Evolutionary conservation across 139 green algal species (phyloP).

Genomic region (Axilococcus clingmanii): DNA sequence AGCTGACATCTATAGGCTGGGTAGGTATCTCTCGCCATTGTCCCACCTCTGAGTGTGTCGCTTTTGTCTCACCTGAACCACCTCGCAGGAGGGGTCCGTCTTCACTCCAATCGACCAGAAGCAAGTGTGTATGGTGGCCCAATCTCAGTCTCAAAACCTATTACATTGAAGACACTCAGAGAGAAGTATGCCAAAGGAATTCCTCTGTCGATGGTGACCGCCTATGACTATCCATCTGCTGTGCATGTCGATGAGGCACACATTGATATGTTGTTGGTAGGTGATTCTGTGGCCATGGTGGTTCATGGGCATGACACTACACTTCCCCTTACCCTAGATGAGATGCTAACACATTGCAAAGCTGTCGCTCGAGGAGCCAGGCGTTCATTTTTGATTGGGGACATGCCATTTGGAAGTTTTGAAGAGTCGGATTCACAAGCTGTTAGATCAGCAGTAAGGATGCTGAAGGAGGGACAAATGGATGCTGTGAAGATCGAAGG

Average conservation of each 20-base stretch:
- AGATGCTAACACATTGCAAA: slow-evolving; percentile 93
- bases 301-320: slow-evolving; percentile 99
- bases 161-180: slow-evolving; percentile 76
- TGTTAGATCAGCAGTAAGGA: slow-evolving; percentile 60
- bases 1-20: too few relatives aligned
- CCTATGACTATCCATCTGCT: slow-evolving; percentile 98
- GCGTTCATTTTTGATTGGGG: slow-evolving; percentile 52
- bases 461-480: slow-evolving; percentile 95
- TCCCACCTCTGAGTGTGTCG: too few relatives aligned
- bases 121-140: slow-evolving; percentile 10
- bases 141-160: slow-evolving; percentile 12
- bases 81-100: too few relatives aligned
- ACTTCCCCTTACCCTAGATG: slow-evolving; percentile 90
- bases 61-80: too few relatives aligned
- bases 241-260: slow-evolving; percentile 85
- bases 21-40: too few relatives aligned
- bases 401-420: slow-evolving; percentile 90
- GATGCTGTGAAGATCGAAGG: slow-evolving; percentile 97
- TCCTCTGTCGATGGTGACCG: slow-evolving; percentile 89
- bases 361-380: slow-evolving; percentile 71
- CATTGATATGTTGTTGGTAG: slow-evolving; percentile 92
- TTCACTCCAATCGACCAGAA: slow-evolving; percentile 4
- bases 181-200: slow-evolving; percentile 68
- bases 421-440: slow-evolving; percentile 60
- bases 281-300: slow-evolving; percentile 94